Conservation (phyloP, 306 rosid genomes). For the Albizia julibrissin region DNA sequence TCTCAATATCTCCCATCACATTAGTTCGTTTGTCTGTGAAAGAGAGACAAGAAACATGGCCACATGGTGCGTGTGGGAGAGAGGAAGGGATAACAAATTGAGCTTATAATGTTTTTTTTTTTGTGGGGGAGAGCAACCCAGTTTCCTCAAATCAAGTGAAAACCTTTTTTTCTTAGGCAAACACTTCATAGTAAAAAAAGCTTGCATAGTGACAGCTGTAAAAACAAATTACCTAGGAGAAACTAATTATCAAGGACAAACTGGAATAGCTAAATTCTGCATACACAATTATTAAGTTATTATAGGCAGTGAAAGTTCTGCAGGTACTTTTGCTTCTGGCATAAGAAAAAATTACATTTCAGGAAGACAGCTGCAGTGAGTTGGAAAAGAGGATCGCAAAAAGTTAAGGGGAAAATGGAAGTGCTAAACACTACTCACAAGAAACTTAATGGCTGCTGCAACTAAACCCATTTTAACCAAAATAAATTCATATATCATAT, state of each 20-base stretch:
- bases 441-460: background rate
- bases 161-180: background rate
- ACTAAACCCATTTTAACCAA: background rate
- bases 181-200: background rate
- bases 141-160: background rate
- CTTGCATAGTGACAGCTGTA: background rate
- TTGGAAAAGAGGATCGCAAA: background rate
- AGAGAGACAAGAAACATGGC: background rate
- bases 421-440: background rate
- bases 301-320: background rate
- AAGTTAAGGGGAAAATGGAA: background rate
- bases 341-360: background rate
- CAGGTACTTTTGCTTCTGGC: background rate
- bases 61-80: background rate
- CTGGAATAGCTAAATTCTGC: background rate
- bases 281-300: background rate
- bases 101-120: no score
- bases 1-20: background rate
- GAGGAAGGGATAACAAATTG: no score
- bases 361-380: background rate
- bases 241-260: background rate
- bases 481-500: background rate
- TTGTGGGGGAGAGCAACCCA: background rate
- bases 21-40: background rate
- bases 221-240: background rate